A percentile compares a stretch with the other conserved stretches of the same genome.
phyloP scores from a whole-genome alignment of 805 yeast species.

The Lipomyces spencermartinsiae region DNA sequence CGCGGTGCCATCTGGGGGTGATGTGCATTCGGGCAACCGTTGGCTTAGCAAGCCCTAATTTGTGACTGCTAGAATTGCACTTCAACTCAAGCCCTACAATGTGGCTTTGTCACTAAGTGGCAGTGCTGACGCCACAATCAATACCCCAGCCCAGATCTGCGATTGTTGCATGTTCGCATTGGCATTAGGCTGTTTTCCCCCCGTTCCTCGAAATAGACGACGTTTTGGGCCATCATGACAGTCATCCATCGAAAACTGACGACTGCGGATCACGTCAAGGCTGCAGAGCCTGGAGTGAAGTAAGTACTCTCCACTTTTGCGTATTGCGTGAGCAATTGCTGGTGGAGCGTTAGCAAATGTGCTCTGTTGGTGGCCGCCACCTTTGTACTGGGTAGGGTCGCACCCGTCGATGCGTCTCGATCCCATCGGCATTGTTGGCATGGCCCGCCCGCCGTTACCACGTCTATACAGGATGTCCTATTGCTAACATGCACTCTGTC shows the following conservation, averaged over 20 bases:
- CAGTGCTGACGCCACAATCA: not conserved
- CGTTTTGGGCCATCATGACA: constrained; percentile 42
- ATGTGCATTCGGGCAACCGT: not conserved
- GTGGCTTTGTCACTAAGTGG: not conserved
- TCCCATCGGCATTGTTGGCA: not conserved
- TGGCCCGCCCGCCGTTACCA: not conserved
- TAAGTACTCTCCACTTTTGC: constrained; percentile 36
- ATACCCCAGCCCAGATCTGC: too few relatives aligned
- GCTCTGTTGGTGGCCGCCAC: not conserved
- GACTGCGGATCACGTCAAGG: constrained; percentile 43
- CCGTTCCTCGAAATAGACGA: not conserved
- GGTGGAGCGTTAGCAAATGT: not conserved
- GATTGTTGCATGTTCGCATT: not conserved
- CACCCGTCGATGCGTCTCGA: not conserved
- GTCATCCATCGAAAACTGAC: constrained; percentile 49
- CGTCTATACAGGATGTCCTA: not conserved
- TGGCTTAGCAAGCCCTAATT: not conserved
- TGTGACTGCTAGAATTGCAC: not conserved
- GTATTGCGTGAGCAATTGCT: not conserved
- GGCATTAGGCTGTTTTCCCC: not conserved
- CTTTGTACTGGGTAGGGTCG: not conserved
- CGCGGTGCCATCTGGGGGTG: not conserved
- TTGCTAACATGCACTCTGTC: not conserved
- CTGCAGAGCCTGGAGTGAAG: constrained; percentile 50
- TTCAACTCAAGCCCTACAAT: not conserved